Conservation (phyloP, 1,284 basidiomycete species). For the Tilletiaria anomala region DNA sequence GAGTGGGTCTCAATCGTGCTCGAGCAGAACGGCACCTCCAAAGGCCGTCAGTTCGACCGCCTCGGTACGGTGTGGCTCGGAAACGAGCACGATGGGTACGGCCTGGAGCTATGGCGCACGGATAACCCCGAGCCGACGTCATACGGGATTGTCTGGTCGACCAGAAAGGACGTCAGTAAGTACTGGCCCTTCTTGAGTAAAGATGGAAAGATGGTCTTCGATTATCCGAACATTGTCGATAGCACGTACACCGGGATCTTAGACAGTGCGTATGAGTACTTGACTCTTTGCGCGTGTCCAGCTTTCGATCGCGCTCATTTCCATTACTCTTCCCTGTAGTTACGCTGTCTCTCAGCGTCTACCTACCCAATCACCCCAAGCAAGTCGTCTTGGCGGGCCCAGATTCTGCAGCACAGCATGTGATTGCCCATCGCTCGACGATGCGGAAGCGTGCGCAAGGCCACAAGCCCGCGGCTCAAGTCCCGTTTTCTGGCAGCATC, state of each 20-base stretch:
- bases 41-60: conserved; percentile 27
- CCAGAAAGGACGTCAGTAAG: conserved; percentile 13
- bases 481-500: too few species aligned
- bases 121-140: conserved; percentile 23
- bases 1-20: too few species aligned
- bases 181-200: conserved; percentile 14
- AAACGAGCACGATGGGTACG: conserved; percentile 8
- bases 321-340: too few species aligned
- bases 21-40: too few species aligned
- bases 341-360: conserved; percentile 3
- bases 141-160: conserved; percentile 13
- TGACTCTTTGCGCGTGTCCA: too few species aligned
- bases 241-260: too few species aligned
- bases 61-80: conserved; percentile 15
- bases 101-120: conserved; percentile 18
- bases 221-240: conserved; percentile 26
- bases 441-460: too few species aligned
- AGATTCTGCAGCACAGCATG: too few species aligned
- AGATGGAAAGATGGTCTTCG: conserved; percentile 7
- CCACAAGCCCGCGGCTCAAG: too few species aligned
- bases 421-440: too few species aligned
- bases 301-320: too few species aligned
- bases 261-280: too few species aligned
- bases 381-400: not conserved
- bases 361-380: conserved; percentile 3